Conservation (phyloP, 2,329 filamentous ascomycete genomes). For the Dothistroma septosporum region DNA sequence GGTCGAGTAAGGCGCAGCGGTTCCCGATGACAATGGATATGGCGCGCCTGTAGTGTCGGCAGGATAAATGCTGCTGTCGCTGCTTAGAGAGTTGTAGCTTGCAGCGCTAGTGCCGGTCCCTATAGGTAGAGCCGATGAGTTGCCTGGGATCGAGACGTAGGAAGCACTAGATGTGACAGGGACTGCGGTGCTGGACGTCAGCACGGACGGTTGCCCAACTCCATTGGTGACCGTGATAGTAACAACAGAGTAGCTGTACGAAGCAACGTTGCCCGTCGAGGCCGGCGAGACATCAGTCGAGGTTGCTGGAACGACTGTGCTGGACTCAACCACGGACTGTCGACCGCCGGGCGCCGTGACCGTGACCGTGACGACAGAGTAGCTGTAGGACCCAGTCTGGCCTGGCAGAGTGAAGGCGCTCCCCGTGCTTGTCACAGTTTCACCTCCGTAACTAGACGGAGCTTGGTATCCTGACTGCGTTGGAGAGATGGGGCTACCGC, state of each 20-base stretch:
- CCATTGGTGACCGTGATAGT: slow-evolving; percentile 15
- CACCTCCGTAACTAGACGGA: slow-evolving; percentile 15
- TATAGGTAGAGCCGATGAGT: slow-evolving; percentile 7
- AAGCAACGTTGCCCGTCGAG: slow-evolving; percentile 5
- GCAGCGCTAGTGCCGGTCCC: slow-evolving; percentile 9
- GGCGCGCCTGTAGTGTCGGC: slow-evolving; percentile 1
- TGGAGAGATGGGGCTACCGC: slow-evolving; percentile 13
- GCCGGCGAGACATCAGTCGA: background rate
- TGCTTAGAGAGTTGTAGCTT: background rate
- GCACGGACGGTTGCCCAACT: slow-evolving; percentile 10
- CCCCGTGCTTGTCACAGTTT: slow-evolving; percentile 5
- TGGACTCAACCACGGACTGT: slow-evolving; percentile 8
- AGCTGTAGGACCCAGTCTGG: slow-evolving; percentile 14
- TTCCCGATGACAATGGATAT: slow-evolving; percentile 2
- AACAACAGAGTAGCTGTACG: slow-evolving; percentile 14
- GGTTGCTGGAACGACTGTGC: slow-evolving; percentile 10
- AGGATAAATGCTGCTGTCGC: slow-evolving; percentile 5
- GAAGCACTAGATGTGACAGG: slow-evolving; percentile 12
- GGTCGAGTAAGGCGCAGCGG: slow-evolving; percentile 7
- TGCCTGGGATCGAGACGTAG: slow-evolving; percentile 12
- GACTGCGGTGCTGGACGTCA: slow-evolving; percentile 13
- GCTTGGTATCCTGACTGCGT: slow-evolving; percentile 9
- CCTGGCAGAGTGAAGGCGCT: slow-evolving; percentile 16
- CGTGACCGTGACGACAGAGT: slow-evolving; percentile 19
- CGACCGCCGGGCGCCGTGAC: slow-evolving; percentile 12